Percentiles rank a stretch among this genome's conserved stretches.
phyloP scores from a whole-genome alignment of 2,329 filamentous ascomycete genomes.

The Alternaria ethzedia region DNA sequence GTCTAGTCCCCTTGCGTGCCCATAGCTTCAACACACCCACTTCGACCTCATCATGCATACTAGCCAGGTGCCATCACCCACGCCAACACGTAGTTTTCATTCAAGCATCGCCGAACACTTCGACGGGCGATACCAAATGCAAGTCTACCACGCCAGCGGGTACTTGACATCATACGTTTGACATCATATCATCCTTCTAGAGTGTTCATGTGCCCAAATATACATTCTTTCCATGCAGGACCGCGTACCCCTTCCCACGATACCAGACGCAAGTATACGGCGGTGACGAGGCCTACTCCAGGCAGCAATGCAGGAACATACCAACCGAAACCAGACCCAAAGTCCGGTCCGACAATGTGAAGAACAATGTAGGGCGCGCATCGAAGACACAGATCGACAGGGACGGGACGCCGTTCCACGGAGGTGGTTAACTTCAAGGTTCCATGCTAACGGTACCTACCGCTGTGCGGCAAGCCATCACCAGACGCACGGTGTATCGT shows the following conservation, averaged over 20 bases:
- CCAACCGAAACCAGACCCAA: not conserved
- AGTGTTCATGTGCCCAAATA: not conserved
- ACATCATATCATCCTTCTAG: not conserved
- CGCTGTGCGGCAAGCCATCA: not conserved
- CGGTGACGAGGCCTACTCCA: not conserved
- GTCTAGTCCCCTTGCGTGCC: not conserved
- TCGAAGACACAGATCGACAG: conserved; percentile 1
- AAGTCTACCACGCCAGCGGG: not conserved
- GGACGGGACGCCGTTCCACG: not conserved
- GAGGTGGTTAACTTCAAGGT: not conserved
- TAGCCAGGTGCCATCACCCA: not conserved
- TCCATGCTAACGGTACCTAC: not conserved
- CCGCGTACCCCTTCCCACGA: not conserved
- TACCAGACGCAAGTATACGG: not conserved
- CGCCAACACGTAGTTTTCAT: not conserved
- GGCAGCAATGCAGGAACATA: not conserved
- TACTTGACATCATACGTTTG: not conserved
- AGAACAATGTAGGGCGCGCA: not conserved
- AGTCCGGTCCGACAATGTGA: not conserved
- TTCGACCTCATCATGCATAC: not conserved
- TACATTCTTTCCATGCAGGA: not conserved
- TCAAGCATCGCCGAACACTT: not conserved
- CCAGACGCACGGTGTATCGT: not conserved
- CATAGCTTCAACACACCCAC: not conserved
- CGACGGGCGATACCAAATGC: not conserved